Conservation (phyloP, 1,284 basidiomycete species). For the Wolfiporia cocos region DNA sequence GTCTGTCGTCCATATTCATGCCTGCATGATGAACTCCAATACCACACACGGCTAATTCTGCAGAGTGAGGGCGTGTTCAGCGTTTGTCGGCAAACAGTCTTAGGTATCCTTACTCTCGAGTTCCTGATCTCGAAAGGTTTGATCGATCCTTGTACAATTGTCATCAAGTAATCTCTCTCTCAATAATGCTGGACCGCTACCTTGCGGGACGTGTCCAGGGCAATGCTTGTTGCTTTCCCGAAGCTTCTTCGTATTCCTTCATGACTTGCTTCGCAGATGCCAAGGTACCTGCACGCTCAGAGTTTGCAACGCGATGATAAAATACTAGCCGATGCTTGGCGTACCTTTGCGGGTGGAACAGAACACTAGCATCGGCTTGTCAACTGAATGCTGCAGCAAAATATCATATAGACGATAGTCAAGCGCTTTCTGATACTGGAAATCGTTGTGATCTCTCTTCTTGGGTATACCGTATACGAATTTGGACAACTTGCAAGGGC, state of each 20-base stretch:
- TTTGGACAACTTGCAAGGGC: slow-evolving; percentile 78
- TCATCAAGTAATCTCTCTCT: too few species aligned
- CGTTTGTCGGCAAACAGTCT: slow-evolving; percentile 45
- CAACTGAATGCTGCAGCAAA: slow-evolving; percentile 62
- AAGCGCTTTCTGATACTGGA: slow-evolving; percentile 67
- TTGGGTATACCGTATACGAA: slow-evolving; percentile 61
- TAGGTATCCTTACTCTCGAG: too few species aligned
- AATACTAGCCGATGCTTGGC: background rate
- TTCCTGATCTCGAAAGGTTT: slow-evolving; percentile 55
- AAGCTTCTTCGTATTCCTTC: slow-evolving; percentile 62
- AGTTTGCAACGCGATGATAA: background rate
- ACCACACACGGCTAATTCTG: slow-evolving; percentile 57
- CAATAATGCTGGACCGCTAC: too few species aligned
- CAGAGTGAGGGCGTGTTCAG: too few species aligned
- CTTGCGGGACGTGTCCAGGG: slow-evolving; percentile 59
- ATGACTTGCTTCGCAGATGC: slow-evolving; percentile 69
- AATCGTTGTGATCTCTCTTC: slow-evolving; percentile 68
- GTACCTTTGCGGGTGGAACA: slow-evolving; percentile 81
- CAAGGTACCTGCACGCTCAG: slow-evolving; percentile 66
- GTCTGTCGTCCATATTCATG: slow-evolving; percentile 66
- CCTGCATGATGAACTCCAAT: slow-evolving; percentile 89
- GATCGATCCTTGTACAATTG: too few species aligned
- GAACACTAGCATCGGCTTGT: slow-evolving; percentile 83
- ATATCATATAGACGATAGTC: slow-evolving; percentile 72
- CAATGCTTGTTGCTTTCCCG: slow-evolving; percentile 40